phyloP scores from a whole-genome alignment of 2,329 filamentous ascomycete species.

The Triangularia setosa region DNA sequence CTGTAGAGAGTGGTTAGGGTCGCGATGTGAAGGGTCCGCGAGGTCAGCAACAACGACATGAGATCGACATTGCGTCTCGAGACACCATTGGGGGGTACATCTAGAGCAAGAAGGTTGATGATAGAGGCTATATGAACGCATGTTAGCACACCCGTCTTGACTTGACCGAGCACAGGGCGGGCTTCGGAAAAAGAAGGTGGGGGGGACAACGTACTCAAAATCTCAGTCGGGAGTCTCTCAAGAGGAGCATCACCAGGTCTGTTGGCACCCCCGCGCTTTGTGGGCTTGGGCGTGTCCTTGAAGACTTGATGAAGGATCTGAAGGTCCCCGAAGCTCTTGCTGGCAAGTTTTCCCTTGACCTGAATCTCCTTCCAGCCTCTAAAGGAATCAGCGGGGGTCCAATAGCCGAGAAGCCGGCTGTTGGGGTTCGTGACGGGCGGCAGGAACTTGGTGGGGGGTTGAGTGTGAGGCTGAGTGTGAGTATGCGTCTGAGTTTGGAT shows the following conservation, averaged over 20 bases:
- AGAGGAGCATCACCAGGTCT: constrained; percentile 52
- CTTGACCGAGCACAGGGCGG: no score
- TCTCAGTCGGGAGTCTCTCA: constrained; percentile 65
- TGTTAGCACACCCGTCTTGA: constrained; percentile 8
- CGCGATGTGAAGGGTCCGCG: constrained; percentile 66
- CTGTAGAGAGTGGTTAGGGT: constrained; percentile 73
- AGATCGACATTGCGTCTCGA: constrained; percentile 74
- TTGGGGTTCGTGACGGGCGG: constrained; percentile 52
- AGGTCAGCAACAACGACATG: constrained; percentile 71
- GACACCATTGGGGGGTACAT: constrained; percentile 70
- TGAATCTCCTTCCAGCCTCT: constrained; percentile 61
- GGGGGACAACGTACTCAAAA: constrained; percentile 57
- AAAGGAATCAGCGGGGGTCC: constrained; percentile 56
- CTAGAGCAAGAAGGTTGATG: constrained; percentile 68
- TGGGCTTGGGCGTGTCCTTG: constrained; percentile 38
- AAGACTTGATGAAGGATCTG: constrained; percentile 53
- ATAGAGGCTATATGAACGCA: constrained; percentile 54
- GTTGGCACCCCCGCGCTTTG: constrained; percentile 21
- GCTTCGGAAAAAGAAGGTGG: background rate
- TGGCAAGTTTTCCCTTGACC: constrained; percentile 55
- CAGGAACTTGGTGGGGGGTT: constrained; percentile 37
- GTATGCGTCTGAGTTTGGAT: constrained; percentile 36
- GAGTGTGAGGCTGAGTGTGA: background rate
- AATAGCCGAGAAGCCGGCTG: constrained; percentile 55
- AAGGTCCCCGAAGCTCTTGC: constrained; percentile 59